Percentiles rank a stretch among this genome's conserved stretches.
These are phyloP conservation scores for Pythium apleroticum DNA, from an alignment of 352 stramenopile species.

Conservation along the genomic window DNA sequence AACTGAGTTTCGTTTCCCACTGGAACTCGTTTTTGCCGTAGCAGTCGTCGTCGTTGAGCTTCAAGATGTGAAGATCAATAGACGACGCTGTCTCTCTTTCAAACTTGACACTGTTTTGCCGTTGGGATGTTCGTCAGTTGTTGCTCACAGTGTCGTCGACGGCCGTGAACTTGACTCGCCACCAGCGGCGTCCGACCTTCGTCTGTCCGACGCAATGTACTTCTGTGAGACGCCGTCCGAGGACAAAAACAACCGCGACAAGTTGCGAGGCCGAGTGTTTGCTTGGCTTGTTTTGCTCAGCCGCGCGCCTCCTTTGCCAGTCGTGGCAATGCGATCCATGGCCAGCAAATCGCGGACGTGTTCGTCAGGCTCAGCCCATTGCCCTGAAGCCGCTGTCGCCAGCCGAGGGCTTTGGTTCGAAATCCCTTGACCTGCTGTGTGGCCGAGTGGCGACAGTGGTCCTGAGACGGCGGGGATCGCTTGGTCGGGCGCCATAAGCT, in stretches of 20 bases:
- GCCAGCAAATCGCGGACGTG: conserved; percentile 48
- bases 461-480: not conserved
- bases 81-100: not conserved
- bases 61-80: not conserved
- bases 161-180: conserved; percentile 10
- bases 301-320: conserved; percentile 42
- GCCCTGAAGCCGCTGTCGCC: not conserved
- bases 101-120: not conserved
- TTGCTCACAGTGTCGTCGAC: conserved; percentile 29
- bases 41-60: not conserved
- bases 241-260: conserved; percentile 70
- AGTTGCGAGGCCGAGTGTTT: conserved; percentile 42
- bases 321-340: conserved; percentile 53
- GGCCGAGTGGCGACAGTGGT: conserved; percentile 6
- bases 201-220: conserved; percentile 49
- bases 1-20: conserved; percentile 20
- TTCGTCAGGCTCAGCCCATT: conserved; percentile 37
- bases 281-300: conserved; percentile 69
- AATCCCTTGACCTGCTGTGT: conserved; percentile 20
- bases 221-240: conserved; percentile 74
- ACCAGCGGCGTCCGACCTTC: not conserved
- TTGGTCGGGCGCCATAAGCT: conserved; percentile 28
- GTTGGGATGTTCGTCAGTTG: not conserved
- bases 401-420: conserved; percentile 27
- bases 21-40: not conserved